phyloP scores from a whole-genome alignment of 495 filamentous ascomycete genomes.

The Aspergillus carlsbadensis region DNA sequence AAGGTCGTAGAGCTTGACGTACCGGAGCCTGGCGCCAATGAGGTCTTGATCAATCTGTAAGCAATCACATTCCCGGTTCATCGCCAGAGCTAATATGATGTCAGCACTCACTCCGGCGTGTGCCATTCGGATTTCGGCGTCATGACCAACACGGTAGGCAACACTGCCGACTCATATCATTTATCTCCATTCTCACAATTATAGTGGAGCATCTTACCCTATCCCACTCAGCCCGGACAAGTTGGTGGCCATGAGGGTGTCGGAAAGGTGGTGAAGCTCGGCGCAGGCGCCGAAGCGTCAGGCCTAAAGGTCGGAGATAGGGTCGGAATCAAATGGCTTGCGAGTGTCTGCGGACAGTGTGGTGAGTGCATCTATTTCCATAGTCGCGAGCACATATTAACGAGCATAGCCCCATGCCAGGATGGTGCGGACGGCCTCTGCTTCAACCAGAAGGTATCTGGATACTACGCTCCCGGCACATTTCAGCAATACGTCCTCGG shows the following conservation, averaged over 20 bases:
- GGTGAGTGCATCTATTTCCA: constrained; percentile 23
- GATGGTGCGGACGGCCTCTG: constrained; percentile 59
- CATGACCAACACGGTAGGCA: constrained; percentile 53
- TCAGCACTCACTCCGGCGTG: constrained; percentile 66
- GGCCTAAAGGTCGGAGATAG: constrained; percentile 63
- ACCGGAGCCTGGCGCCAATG: constrained; percentile 61
- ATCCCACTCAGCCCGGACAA: constrained; percentile 62
- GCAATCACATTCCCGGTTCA: constrained; percentile 6
- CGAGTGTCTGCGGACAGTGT: constrained; percentile 50
- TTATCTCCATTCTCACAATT: not conserved
- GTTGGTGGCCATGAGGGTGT: constrained; percentile 66
- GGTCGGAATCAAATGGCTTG: constrained; percentile 60
- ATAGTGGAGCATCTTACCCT: constrained; percentile 56
- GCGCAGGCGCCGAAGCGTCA: constrained; percentile 45
- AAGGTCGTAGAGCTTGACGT: constrained; percentile 65
- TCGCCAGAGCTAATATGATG: constrained; percentile 13
- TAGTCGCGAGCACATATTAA: too few species aligned
- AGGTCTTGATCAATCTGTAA: constrained; percentile 67
- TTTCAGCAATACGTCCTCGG: constrained; percentile 72
- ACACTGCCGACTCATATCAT: not conserved
- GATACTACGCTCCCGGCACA: constrained; percentile 61
- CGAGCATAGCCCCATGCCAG: constrained; percentile 46
- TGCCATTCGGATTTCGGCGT: constrained; percentile 67
- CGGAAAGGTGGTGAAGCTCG: constrained; percentile 61
- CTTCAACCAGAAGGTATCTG: constrained; percentile 55